Evolutionary conservation across 768 basidiomycete species (phyloP).

Genomic region (Boletus subparvulus): DNA sequence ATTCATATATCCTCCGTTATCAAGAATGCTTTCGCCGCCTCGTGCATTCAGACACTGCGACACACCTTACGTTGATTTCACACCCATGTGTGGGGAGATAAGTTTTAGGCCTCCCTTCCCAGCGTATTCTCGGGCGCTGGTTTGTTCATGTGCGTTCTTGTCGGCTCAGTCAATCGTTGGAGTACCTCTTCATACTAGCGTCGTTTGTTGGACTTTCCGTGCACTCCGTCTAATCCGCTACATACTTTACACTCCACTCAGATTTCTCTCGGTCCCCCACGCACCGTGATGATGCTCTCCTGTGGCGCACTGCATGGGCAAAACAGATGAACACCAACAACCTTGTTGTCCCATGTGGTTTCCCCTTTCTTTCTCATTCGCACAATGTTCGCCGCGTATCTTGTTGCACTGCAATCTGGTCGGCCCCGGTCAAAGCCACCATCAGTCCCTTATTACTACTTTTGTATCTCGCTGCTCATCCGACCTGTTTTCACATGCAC

Average conservation of each 20-base stretch:
- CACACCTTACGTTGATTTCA: constrained; percentile 16
- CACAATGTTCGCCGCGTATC: background rate
- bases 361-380: background rate
- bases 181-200: background rate
- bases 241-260: background rate
- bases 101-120: constrained; percentile 5
- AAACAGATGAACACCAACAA: background rate
- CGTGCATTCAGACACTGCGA: background rate
- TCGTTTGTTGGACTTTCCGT: background rate
- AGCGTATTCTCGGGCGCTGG: background rate
- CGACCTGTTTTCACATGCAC: no score
- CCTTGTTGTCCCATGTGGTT: background rate
- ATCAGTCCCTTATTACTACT: constrained; percentile 8
- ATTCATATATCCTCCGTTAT: constrained; percentile 4
- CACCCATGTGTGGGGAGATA: constrained; percentile 7
- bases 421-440: constrained; percentile 11
- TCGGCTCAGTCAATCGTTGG: background rate
- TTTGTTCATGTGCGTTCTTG: background rate
- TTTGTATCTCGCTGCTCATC: background rate
- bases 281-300: no score
- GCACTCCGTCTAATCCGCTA: background rate
- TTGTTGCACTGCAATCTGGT: constrained; percentile 9
- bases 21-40: background rate
- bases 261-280: background rate
- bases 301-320: constrained; percentile 13